phyloP scores from a whole-genome alignment of 2,329 filamentous ascomycete genomes.

The Aspergillus ibericus region DNA sequence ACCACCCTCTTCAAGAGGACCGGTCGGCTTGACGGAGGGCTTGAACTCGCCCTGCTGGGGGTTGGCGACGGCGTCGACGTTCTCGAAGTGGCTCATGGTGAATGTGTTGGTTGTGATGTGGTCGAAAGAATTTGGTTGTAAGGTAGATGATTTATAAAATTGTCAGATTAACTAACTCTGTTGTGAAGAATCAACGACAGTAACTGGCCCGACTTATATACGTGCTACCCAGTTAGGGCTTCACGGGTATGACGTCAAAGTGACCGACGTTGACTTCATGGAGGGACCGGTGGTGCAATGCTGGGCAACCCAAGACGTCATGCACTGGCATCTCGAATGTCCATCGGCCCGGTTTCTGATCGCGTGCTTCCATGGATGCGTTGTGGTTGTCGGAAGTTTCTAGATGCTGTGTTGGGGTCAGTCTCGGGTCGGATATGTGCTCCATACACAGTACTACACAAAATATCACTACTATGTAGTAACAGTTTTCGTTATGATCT shows the following conservation, averaged over 20 bases:
- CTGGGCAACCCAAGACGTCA: neutral
- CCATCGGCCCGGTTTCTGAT: neutral
- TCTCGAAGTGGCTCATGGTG: neutral
- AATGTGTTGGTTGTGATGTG: no score
- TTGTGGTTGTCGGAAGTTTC: neutral
- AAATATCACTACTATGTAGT: no score
- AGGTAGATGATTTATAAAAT: no score
- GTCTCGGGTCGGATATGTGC: neutral
- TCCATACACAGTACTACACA: no score
- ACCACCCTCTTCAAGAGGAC: neutral
- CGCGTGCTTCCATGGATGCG: neutral
- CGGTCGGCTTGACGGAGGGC: neutral
- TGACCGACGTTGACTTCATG: conserved; percentile 20
- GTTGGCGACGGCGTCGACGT: conserved; percentile 1
- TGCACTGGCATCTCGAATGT: neutral
- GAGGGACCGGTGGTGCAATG: neutral
- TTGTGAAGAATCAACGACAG: neutral
- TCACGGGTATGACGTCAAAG: conserved; percentile 23
- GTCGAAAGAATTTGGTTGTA: neutral
- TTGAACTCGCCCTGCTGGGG: conserved; percentile 4
- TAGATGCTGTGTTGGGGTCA: neutral
- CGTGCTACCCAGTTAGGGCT: neutral
- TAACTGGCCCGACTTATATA: neutral
- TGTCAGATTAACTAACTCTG: no score
- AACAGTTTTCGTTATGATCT: no score